Percentiles rank a stretch among this genome's conserved stretches.
phyloP scores from a whole-genome alignment of 768 basidiomycete genomes.

The Lactarius tabidus region DNA sequence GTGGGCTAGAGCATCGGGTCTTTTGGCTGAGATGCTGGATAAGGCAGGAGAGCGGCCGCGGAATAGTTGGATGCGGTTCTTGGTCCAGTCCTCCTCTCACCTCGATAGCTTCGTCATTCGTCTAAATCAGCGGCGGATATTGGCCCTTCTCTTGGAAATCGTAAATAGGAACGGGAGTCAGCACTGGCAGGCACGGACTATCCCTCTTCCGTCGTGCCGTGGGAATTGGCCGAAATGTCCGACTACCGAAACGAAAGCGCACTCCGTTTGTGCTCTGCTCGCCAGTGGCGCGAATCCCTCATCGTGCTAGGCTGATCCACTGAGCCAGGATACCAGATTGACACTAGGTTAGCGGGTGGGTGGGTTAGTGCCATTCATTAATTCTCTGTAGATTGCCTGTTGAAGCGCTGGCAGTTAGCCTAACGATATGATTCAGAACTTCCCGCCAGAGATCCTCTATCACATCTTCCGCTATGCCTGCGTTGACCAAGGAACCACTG shows the following conservation, averaged over 20 bases:
- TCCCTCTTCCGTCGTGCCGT: background rate
- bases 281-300: background rate
- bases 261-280: background rate
- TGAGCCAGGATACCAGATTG: background rate
- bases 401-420: background rate
- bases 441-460: constrained; percentile 19
- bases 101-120: background rate
- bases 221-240: background rate
- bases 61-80: background rate
- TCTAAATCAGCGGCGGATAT: background rate
- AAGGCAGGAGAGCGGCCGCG: background rate
- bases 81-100: background rate
- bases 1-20: too few species aligned
- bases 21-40: background rate
- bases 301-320: background rate
- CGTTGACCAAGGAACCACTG: constrained; percentile 15
- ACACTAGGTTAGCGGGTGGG: background rate
- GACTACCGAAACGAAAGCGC: background rate
- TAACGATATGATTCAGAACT: constrained; percentile 10
- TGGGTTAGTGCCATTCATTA: background rate
- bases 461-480: constrained; percentile 20
- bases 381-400: background rate
- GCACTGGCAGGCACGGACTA: too few species aligned
- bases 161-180: background rate
- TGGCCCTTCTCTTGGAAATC: background rate